Evolutionary conservation across 1,139 yeast genomes (phyloP).

Genomic region (Nadsonia commutata): DNA sequence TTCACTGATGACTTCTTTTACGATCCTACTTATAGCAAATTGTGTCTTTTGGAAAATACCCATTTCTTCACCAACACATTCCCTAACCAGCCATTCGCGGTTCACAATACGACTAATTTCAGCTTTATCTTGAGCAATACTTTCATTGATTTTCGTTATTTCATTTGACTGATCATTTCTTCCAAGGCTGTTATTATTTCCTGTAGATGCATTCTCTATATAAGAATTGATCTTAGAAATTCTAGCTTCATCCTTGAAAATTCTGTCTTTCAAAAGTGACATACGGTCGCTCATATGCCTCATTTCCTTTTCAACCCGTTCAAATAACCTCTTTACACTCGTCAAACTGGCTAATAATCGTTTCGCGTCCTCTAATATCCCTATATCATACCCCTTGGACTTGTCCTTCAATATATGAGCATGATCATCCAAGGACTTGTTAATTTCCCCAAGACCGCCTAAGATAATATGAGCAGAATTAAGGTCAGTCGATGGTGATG

Average conservation of each 20-base stretch:
- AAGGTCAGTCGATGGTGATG: conserved; percentile 6
- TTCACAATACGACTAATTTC: conserved; percentile 55
- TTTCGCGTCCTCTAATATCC: conserved; percentile 37
- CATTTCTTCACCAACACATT: conserved; percentile 63
- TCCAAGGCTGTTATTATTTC: neutral
- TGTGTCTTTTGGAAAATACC: conserved; percentile 72
- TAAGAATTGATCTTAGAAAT: neutral
- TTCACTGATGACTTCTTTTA: conserved; percentile 60
- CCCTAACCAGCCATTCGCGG: conserved; percentile 70
- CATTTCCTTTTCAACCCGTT: conserved; percentile 25
- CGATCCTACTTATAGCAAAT: conserved; percentile 54
- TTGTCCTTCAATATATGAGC: neutral
- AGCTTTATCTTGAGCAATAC: conserved; percentile 35
- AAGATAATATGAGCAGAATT: conserved; percentile 6
- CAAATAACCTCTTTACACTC: conserved; percentile 27
- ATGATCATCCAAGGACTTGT: neutral
- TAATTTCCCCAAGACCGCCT: neutral
- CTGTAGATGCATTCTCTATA: neutral
- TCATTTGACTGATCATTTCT: conserved; percentile 6
- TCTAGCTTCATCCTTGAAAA: conserved; percentile 1
- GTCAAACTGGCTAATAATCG: neutral
- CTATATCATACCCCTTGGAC: neutral
- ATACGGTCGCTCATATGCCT: neutral
- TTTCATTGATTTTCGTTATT: conserved; percentile 13
- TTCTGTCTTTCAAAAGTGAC: conserved; percentile 4